phyloP scores from a whole-genome alignment of 2,329 filamentous ascomycete species.

The Verticillium longisporum region DNA sequence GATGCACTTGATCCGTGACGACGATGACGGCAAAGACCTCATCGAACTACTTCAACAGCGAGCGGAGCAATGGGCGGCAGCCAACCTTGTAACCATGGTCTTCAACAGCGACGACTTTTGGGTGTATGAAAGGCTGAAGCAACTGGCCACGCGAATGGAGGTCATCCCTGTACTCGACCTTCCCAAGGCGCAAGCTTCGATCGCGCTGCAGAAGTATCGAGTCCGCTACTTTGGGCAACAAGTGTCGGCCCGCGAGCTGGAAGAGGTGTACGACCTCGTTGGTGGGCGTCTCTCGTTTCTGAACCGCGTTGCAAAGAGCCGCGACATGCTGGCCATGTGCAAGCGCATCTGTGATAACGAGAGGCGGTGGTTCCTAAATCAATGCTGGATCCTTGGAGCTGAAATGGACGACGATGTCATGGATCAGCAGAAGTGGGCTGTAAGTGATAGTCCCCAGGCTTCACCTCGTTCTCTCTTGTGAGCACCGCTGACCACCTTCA shows the following conservation, averaged over 20 bases:
- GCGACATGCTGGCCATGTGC: slow-evolving; percentile 74
- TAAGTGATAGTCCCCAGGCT: slow-evolving; percentile 35
- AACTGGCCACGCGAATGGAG: slow-evolving; percentile 90
- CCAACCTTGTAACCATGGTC: slow-evolving; percentile 82
- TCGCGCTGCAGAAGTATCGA: slow-evolving; percentile 75
- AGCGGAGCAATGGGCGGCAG: slow-evolving; percentile 92
- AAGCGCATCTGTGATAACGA: slow-evolving; percentile 63
- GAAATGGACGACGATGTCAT: slow-evolving; percentile 96
- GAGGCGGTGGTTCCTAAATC: slow-evolving; percentile 71
- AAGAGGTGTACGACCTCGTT: slow-evolving; percentile 77
- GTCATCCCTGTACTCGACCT: slow-evolving; percentile 82
- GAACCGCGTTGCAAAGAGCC: slow-evolving; percentile 80
- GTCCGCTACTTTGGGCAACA: slow-evolving; percentile 65
- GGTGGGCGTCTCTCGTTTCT: slow-evolving; percentile 85
- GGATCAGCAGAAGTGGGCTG: slow-evolving; percentile 94
- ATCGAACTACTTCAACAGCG: slow-evolving; percentile 93
- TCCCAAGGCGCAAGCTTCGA: slow-evolving; percentile 68
- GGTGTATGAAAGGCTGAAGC: slow-evolving; percentile 93
- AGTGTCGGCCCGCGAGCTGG: slow-evolving; percentile 48
- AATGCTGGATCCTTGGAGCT: slow-evolving; percentile 65
- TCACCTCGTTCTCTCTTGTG: background rate
- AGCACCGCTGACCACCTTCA: background rate
- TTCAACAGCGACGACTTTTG: slow-evolving; percentile 98
- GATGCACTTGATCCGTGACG: slow-evolving; percentile 82
- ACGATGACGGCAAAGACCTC: slow-evolving; percentile 87